Evolutionary conservation across 1,139 yeast genomes (phyloP).

Genomic region (Scheffersomyces quercinus): DNA sequence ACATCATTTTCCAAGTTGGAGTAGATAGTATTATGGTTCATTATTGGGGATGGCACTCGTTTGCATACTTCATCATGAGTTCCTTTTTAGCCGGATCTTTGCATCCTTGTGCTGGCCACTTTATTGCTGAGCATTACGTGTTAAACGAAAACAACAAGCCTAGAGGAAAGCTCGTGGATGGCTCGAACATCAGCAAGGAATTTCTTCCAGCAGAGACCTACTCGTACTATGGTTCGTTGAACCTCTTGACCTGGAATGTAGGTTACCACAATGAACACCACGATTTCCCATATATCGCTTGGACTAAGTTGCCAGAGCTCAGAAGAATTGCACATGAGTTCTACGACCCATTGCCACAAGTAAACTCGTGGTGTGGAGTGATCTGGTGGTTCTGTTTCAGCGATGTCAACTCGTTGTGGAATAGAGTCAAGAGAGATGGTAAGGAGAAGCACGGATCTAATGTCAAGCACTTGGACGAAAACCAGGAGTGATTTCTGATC

Average conservation of each 20-base stretch:
- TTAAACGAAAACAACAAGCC: conserved; percentile 58
- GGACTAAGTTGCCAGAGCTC: conserved; percentile 75
- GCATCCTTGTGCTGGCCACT: conserved; percentile 95
- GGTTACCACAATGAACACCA: conserved; percentile 96
- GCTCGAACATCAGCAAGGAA: conserved; percentile 28
- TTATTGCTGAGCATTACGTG: conserved; percentile 90
- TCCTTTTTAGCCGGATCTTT: conserved; percentile 88
- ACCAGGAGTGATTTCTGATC: conserved; percentile 1
- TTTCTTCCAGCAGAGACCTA: conserved; percentile 74
- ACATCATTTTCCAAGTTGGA: conserved; percentile 58
- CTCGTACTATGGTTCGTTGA: conserved; percentile 82
- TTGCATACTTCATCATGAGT: conserved; percentile 68
- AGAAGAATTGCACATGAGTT: conserved; percentile 74
- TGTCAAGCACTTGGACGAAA: conserved; percentile 20
- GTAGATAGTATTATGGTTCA: conserved; percentile 60
- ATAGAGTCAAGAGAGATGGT: conserved; percentile 70
- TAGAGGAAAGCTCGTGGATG: conserved; percentile 17
- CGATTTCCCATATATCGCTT: conserved; percentile 90
- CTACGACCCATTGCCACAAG: conserved; percentile 78
- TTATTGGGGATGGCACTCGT: conserved; percentile 63
- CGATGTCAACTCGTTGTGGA: conserved; percentile 71
- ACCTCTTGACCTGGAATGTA: conserved; percentile 82
- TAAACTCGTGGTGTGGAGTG: conserved; percentile 77
- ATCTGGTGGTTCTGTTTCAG: conserved; percentile 70
- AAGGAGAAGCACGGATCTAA: conserved; percentile 39